Conservation (phyloP, 352 stramenopile genomes). For the Peronosclerospora sorghi region DNA sequence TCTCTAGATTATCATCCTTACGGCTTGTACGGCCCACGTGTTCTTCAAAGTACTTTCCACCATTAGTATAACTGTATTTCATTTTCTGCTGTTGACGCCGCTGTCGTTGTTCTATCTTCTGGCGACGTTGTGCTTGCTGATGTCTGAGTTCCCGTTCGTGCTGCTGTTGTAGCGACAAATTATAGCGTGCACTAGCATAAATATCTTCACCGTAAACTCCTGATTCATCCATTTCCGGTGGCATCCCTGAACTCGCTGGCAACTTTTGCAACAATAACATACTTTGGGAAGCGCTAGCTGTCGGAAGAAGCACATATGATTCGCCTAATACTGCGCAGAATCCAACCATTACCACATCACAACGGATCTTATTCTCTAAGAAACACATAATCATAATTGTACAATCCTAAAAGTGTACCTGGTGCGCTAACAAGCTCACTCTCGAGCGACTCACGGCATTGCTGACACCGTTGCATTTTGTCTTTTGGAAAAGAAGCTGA, state of each 20-base stretch:
- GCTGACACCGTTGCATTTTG: conserved; percentile 22
- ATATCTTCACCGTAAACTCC: conserved; percentile 24
- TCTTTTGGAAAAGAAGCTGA: conserved; percentile 12
- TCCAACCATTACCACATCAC: neutral
- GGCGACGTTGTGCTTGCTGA: conserved; percentile 15
- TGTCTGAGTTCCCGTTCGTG: conserved; percentile 22
- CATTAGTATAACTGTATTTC: conserved; percentile 15
- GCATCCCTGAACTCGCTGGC: conserved; percentile 4
- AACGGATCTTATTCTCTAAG: conserved; percentile 1
- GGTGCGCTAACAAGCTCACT: conserved; percentile 22
- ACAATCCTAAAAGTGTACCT: conserved; percentile 9
- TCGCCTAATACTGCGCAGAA: conserved; percentile 35
- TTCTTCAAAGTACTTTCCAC: conserved; percentile 11
- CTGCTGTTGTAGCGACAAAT: conserved; percentile 33
- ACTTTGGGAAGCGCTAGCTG: conserved; percentile 42
- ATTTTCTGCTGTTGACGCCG: conserved; percentile 19
- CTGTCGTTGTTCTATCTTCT: conserved; percentile 15
- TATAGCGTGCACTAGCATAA: conserved; percentile 33
- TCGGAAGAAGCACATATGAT: conserved; percentile 67
- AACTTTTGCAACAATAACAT: conserved; percentile 41
- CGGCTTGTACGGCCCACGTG: conserved; percentile 12
- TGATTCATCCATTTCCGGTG: conserved; percentile 21
- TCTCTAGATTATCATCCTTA: conserved; percentile 12
- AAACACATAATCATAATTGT: neutral
- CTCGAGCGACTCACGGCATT: conserved; percentile 27